Percentiles rank a stretch among this genome's conserved stretches.
Evolutionary conservation across 1,139 yeast genomes (phyloP).

Genomic region (Yamadazyma spencermartinsiae): DNA sequence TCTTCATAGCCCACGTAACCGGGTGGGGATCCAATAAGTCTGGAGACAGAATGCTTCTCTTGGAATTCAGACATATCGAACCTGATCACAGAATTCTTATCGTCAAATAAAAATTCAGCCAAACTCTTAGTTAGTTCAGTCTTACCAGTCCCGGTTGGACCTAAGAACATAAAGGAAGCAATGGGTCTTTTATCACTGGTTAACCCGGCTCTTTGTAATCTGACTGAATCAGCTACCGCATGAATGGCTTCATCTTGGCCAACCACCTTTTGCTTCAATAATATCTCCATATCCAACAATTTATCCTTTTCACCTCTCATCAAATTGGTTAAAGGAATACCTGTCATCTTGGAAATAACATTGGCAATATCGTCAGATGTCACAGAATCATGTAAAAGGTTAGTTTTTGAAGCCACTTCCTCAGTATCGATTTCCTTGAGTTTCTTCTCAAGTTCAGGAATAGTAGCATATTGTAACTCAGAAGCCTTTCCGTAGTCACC

Average conservation of each 20-base stretch:
- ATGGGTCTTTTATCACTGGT: constrained; percentile 93
- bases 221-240: constrained; percentile 90
- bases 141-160: constrained; percentile 98
- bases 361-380: constrained; percentile 91
- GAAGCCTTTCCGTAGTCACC: constrained; percentile 90
- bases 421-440: constrained; percentile 52
- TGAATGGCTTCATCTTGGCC: constrained; percentile 96
- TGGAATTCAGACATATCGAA: constrained; percentile 98
- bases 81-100: constrained; percentile 79
- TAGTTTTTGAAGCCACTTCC: constrained; percentile 19
- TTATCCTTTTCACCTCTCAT: constrained; percentile 95
- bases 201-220: constrained; percentile 93
- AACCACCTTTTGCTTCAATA: constrained; percentile 73
- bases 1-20: constrained; percentile 97
- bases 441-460: constrained; percentile 72
- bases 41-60: constrained; percentile 86
- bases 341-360: constrained; percentile 92
- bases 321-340: constrained; percentile 89
- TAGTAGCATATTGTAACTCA: constrained; percentile 79
- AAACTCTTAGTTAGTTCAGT: constrained; percentile 91
- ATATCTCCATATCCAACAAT: constrained; percentile 80
- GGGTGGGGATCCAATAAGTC: constrained; percentile 96
- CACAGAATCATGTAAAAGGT: constrained; percentile 83
- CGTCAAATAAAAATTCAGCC: constrained; percentile 89
- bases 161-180: constrained; percentile 92